Evolutionary conservation across 768 basidiomycete genomes (phyloP).

Genomic region (Gymnopilus junonius): DNA sequence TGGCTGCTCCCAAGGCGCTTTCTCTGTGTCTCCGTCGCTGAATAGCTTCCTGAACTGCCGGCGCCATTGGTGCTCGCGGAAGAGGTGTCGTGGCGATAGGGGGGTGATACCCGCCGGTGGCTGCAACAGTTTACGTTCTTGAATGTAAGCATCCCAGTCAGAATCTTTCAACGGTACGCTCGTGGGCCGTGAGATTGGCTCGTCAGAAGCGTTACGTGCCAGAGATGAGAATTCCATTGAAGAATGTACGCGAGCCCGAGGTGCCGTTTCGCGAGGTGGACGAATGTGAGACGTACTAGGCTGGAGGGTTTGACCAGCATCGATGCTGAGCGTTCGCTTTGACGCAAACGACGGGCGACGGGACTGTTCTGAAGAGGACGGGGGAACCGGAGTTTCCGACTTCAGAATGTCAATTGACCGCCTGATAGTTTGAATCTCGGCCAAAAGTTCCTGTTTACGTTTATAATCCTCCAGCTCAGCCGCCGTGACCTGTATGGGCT

Average conservation of each 20-base stretch:
- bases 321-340: conserved; percentile 69
- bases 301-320: conserved; percentile 53
- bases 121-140: conserved; percentile 82
- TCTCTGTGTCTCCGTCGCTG: conserved; percentile 73
- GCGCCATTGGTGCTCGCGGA: conserved; percentile 57
- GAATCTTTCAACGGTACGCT: conserved; percentile 74
- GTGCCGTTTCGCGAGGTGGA: conserved; percentile 70
- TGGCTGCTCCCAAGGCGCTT: conserved; percentile 48
- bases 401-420: conserved; percentile 78
- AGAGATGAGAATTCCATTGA: conserved; percentile 63
- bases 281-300: conserved; percentile 57
- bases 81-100: conserved; percentile 65
- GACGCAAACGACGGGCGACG: conserved; percentile 70
- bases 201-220: conserved; percentile 48
- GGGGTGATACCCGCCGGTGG: conserved; percentile 81
- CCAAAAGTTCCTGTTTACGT: conserved; percentile 71
- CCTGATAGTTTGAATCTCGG: conserved; percentile 81
- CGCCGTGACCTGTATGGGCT: conserved; percentile 19
- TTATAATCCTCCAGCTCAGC: conserved; percentile 56
- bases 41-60: conserved; percentile 78
- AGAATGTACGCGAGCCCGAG: conserved; percentile 71
- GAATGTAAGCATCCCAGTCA: conserved; percentile 89
- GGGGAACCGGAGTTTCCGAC: conserved; percentile 71
- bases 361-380: conserved; percentile 58
- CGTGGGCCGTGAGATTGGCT: conserved; percentile 68